Evolutionary conservation across 257 asterid species (phyloP).

Genomic region (Solanum sitiens): DNA sequence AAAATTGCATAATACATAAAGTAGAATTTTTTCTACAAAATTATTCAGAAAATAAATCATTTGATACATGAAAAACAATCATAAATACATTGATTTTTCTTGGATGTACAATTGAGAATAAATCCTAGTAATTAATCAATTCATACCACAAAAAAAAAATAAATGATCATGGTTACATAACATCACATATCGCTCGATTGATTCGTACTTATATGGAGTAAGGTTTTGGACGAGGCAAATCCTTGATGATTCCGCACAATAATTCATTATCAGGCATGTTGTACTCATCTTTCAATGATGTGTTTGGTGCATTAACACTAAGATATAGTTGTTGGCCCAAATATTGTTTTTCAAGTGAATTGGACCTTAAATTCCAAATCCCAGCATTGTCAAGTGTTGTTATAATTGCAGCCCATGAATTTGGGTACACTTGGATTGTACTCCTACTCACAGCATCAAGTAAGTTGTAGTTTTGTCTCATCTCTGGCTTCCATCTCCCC

Average conservation of each 20-base stretch:
- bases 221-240: background rate
- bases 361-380: background rate
- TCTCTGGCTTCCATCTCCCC: background rate
- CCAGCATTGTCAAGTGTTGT: background rate
- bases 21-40: background rate
- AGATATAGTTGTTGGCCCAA: background rate
- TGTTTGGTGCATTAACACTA: background rate
- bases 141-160: background rate
- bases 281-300: background rate
- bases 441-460: background rate
- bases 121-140: background rate
- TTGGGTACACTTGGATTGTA: slow-evolving; percentile 1
- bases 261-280: background rate
- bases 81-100: background rate
- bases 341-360: background rate
- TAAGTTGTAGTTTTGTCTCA: background rate
- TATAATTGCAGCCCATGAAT: background rate
- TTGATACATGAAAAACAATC: background rate
- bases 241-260: background rate
- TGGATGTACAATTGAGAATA: background rate
- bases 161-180: too few species aligned
- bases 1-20: too few species aligned
- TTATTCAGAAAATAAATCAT: background rate
- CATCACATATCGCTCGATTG: too few species aligned
- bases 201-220: background rate